A percentile compares a stretch with the other conserved stretches of the same genome.
Evolutionary conservation across 2,329 filamentous ascomycete genomes (phyloP).

Genomic region (Hypomyces perniciosus): DNA sequence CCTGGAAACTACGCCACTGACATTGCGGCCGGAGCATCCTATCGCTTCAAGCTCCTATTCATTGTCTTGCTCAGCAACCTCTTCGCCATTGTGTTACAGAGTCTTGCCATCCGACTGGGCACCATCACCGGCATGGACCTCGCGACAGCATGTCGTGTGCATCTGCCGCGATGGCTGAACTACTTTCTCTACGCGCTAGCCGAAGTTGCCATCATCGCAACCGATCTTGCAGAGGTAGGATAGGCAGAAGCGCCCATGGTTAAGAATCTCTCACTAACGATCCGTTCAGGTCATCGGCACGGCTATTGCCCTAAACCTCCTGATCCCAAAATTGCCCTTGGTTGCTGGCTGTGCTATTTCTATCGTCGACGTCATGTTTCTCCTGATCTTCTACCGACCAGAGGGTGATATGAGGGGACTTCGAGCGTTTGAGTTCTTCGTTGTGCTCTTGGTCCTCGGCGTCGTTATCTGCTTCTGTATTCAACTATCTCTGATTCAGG

Average conservation of each 20-base stretch:
- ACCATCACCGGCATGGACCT: slow-evolving; percentile 63
- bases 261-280: background rate
- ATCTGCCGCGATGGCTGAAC: slow-evolving; percentile 61
- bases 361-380: slow-evolving; percentile 61
- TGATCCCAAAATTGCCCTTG: slow-evolving; percentile 57
- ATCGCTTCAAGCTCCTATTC: slow-evolving; percentile 60
- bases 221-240: slow-evolving; percentile 57
- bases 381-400: slow-evolving; percentile 60
- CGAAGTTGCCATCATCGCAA: slow-evolving; percentile 64
- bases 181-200: slow-evolving; percentile 55
- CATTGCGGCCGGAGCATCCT: slow-evolving; percentile 60
- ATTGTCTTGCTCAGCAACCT: slow-evolving; percentile 63
- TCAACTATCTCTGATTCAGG: slow-evolving; percentile 56
- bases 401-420: slow-evolving; percentile 53
- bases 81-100: slow-evolving; percentile 66
- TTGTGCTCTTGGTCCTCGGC: slow-evolving; percentile 57
- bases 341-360: slow-evolving; percentile 64
- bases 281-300: slow-evolving; percentile 55
- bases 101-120: slow-evolving; percentile 61
- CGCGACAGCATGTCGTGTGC: slow-evolving; percentile 58
- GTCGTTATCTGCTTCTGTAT: slow-evolving; percentile 67
- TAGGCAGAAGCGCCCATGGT: background rate
- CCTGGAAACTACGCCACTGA: slow-evolving; percentile 66
- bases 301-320: slow-evolving; percentile 62
- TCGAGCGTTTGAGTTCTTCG: slow-evolving; percentile 59